Evolutionary conservation across 1,284 basidiomycete genomes (phyloP).

Genomic region (Rhodotorula sp.): DNA sequence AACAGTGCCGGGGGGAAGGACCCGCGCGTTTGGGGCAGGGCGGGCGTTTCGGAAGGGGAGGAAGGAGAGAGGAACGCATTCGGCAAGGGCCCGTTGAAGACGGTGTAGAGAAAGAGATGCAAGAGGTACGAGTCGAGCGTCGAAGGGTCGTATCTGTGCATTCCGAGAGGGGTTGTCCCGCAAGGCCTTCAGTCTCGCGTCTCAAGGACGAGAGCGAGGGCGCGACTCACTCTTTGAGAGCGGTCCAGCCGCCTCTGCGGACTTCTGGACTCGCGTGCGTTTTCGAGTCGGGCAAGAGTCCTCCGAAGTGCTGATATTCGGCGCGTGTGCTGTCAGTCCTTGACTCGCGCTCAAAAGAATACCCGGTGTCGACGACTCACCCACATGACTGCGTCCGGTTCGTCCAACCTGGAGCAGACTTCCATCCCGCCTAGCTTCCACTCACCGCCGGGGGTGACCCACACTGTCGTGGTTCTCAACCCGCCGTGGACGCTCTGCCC

Average conservation of each 20-base stretch:
- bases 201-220: background rate
- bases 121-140: slow-evolving; percentile 81
- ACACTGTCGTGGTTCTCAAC: slow-evolving; percentile 73
- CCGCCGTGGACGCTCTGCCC: slow-evolving; percentile 86
- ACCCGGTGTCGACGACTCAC: slow-evolving; percentile 55
- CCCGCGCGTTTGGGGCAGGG: slow-evolving; percentile 63
- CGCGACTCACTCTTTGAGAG: slow-evolving; percentile 69
- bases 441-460: slow-evolving; percentile 87
- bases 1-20: slow-evolving; percentile 75
- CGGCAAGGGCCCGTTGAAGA: slow-evolving; percentile 80
- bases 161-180: background rate
- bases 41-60: slow-evolving; percentile 67
- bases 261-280: slow-evolving; percentile 73
- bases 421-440: slow-evolving; percentile 97
- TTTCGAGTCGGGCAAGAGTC: slow-evolving; percentile 54
- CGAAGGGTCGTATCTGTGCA: slow-evolving; percentile 64
- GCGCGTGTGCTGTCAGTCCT: no score
- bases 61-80: slow-evolving; percentile 44
- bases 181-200: background rate
- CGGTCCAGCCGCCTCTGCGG: slow-evolving; percentile 81
- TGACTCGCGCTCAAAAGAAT: background rate
- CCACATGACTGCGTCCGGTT: slow-evolving; percentile 73
- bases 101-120: slow-evolving; percentile 74
- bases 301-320: slow-evolving; percentile 56
- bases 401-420: slow-evolving; percentile 74